Conservation (phyloP, 371 early-diverging fungal genomes). For the Mucor piriformis region DNA sequence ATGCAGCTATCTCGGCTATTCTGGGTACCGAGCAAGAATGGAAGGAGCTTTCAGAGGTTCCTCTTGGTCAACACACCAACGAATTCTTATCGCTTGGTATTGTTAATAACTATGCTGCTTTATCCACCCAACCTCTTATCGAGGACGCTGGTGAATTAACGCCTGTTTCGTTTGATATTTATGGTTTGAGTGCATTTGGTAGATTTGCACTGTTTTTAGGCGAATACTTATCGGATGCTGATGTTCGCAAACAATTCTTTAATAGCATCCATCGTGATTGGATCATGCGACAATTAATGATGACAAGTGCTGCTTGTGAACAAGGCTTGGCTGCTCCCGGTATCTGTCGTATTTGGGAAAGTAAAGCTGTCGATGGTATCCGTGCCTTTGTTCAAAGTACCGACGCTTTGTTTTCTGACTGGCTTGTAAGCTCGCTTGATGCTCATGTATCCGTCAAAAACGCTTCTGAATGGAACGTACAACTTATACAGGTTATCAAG, state of each 20-base stretch:
- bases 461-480: constrained; percentile 3
- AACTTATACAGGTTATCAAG: constrained; percentile 7
- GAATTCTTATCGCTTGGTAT: constrained; percentile 27
- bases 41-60: constrained; percentile 7
- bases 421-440: constrained; percentile 5
- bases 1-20: constrained; percentile 2
- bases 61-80: constrained; percentile 21
- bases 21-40: constrained; percentile 31
- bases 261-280: constrained; percentile 19
- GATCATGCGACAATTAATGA: constrained; percentile 46
- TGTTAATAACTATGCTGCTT: constrained; percentile 20
- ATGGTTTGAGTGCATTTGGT: constrained; percentile 59
- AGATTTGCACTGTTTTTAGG: constrained; percentile 53
- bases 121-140: constrained; percentile 19
- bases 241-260: neutral
- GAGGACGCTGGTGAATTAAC: constrained; percentile 38
- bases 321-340: constrained; percentile 32
- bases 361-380: constrained; percentile 24
- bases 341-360: constrained; percentile 30
- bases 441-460: neutral
- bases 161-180: constrained; percentile 50
- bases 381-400: constrained; percentile 27
- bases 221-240: constrained; percentile 33
- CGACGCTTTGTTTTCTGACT: constrained; percentile 18
- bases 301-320: constrained; percentile 37